phyloP scores from a whole-genome alignment of 495 filamentous ascomycete species.

The Hypomontagnella submonticulosa region DNA sequence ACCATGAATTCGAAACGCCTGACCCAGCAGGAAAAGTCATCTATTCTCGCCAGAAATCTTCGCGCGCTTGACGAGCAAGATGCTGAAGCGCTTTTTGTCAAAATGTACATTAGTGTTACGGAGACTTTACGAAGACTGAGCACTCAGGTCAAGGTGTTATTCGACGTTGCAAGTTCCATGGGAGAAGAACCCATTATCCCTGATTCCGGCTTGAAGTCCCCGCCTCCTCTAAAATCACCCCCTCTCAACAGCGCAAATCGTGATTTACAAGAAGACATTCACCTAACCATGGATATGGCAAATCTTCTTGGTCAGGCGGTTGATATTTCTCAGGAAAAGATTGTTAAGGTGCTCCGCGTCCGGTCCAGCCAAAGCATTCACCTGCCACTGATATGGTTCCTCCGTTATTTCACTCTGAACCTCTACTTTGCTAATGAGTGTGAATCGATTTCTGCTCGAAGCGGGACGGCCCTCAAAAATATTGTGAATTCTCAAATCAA shows the following conservation, averaged over 20 bases:
- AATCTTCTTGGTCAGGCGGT: conserved; percentile 95
- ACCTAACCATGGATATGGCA: conserved; percentile 87
- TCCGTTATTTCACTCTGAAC: conserved; percentile 94
- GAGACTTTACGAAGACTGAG: conserved; percentile 86
- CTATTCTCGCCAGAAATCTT: conserved; percentile 89
- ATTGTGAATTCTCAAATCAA: conserved; percentile 92
- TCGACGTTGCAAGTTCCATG: conserved; percentile 90
- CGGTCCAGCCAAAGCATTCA: conserved; percentile 84
- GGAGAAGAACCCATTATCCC: conserved; percentile 48
- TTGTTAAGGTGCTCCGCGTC: conserved; percentile 90
- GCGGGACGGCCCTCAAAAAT: conserved; percentile 84
- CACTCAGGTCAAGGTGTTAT: conserved; percentile 92
- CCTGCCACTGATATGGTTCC: conserved; percentile 78
- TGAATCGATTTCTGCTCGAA: conserved; percentile 91
- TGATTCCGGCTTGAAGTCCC: conserved; percentile 54
- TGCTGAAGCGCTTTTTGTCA: conserved; percentile 84
- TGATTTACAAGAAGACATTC: conserved; percentile 80
- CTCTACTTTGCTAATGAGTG: conserved; percentile 96
- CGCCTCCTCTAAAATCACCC: conserved; percentile 52
- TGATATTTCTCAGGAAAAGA: conserved; percentile 90
- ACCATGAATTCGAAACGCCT: conserved; percentile 76
- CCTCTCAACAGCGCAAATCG: conserved; percentile 51
- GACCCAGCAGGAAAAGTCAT: conserved; percentile 88
- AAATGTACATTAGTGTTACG: conserved; percentile 85
- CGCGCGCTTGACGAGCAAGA: conserved; percentile 84